Evolutionary conservation across 768 basidiomycete species (phyloP).

Genomic region (Podaxis rugospora): DNA sequence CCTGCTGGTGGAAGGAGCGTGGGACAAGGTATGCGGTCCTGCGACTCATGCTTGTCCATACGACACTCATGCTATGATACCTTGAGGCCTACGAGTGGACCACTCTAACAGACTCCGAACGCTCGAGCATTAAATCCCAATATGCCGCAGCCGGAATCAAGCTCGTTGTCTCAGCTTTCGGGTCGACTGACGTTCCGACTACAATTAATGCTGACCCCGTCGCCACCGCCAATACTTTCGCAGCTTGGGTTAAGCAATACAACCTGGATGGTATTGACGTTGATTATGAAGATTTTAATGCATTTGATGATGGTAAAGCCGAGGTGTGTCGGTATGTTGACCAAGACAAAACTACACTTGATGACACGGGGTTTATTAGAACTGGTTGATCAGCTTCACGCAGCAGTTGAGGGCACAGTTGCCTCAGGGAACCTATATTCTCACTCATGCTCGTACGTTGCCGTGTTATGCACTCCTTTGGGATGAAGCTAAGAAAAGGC

Average conservation of each 20-base stretch:
- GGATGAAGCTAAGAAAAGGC: not conserved
- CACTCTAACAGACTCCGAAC: constrained; percentile 36
- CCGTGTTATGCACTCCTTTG: not conserved
- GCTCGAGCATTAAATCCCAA: constrained; percentile 43
- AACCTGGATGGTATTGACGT: constrained; percentile 69
- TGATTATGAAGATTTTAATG: constrained; percentile 72
- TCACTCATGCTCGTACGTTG: constrained; percentile 52
- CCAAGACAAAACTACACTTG: not conserved
- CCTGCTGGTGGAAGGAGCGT: constrained; percentile 50
- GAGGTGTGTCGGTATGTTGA: constrained; percentile 30
- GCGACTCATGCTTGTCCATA: not conserved
- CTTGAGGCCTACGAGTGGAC: constrained; percentile 52
- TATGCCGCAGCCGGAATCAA: constrained; percentile 60
- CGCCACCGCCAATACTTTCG: constrained; percentile 57
- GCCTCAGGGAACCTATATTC: constrained; percentile 43
- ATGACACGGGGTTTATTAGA: constrained; percentile 17
- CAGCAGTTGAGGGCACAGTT: constrained; percentile 43
- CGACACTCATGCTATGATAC: not conserved
- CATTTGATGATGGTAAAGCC: constrained; percentile 49
- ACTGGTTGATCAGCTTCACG: constrained; percentile 53
- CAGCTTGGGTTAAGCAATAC: constrained; percentile 59
- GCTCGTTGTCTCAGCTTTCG: constrained; percentile 59
- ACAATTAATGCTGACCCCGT: constrained; percentile 55
- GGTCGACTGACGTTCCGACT: constrained; percentile 54
- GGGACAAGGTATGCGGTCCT: constrained; percentile 39